Conservation (phyloP, 345 rosid genomes). For the Pistacia vera region DNA sequence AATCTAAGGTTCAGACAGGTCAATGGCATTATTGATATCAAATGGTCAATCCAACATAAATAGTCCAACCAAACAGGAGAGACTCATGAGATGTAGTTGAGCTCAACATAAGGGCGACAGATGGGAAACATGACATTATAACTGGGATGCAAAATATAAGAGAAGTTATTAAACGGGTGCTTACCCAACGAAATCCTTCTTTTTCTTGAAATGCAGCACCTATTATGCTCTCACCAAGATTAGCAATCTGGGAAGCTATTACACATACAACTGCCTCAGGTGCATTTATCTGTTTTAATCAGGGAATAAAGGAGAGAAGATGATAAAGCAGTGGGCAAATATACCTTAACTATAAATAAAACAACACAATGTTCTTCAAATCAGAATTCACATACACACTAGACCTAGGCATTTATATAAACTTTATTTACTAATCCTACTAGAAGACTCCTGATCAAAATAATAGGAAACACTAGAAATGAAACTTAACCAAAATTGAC, state of each 20-base stretch:
- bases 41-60: not conserved
- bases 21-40: not conserved
- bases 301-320: not conserved
- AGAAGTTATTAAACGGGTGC: conserved; percentile 15
- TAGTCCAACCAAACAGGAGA: not conserved
- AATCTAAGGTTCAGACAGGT: not conserved
- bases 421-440: no score
- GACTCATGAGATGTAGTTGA: not conserved
- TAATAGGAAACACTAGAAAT: no score
- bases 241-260: conserved; percentile 92
- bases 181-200: conserved; percentile 87
- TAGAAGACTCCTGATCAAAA: no score
- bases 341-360: no score
- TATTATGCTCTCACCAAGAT: conserved; percentile 89
- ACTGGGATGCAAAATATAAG: not conserved
- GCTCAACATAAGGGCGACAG: not conserved
- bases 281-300: conserved; percentile 55
- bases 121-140: not conserved
- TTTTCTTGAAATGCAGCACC: conserved; percentile 90
- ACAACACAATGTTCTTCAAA: no score
- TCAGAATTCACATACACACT: no score
- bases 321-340: no score
- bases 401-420: no score
- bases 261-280: conserved; percentile 76
- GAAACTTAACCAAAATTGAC: no score